Evolutionary conservation across 495 filamentous ascomycete genomes (phyloP).

Genomic region (Aspergillus funiculosus): DNA sequence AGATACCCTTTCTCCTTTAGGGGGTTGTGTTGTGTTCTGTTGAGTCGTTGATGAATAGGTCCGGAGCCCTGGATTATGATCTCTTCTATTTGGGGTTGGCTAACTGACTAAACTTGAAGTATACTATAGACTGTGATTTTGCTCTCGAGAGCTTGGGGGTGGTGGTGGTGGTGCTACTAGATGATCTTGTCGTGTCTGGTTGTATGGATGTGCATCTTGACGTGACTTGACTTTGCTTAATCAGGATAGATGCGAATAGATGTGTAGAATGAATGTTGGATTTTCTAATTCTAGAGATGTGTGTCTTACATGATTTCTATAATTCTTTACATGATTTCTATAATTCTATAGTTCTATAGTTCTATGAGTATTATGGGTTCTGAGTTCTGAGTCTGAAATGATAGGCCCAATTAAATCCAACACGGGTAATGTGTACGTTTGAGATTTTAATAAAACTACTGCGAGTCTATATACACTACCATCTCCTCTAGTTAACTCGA

Average conservation of each 20-base stretch:
- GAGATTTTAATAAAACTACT: constrained; percentile 25
- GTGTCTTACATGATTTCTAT: too few species aligned
- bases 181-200: neutral
- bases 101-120: neutral
- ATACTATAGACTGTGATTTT: neutral
- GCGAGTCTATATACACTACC: constrained; percentile 34
- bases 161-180: neutral
- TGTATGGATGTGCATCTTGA: neutral
- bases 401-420: neutral
- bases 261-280: too few species aligned
- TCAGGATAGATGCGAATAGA: neutral
- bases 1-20: neutral
- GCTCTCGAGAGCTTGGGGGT: neutral
- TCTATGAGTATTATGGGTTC: too few species aligned
- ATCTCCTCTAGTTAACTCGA: constrained; percentile 14
- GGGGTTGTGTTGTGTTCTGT: neutral
- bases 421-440: constrained; percentile 3
- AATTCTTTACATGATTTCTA: too few species aligned
- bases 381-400: too few species aligned
- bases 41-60: too few species aligned
- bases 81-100: neutral
- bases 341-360: too few species aligned
- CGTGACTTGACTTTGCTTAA: neutral
- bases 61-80: too few species aligned
- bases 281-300: too few species aligned